A percentile compares a stretch with the other conserved stretches of the same genome.
phyloP scores from a whole-genome alignment of 2,329 filamentous ascomycete species.

The Claviceps purpurea region DNA sequence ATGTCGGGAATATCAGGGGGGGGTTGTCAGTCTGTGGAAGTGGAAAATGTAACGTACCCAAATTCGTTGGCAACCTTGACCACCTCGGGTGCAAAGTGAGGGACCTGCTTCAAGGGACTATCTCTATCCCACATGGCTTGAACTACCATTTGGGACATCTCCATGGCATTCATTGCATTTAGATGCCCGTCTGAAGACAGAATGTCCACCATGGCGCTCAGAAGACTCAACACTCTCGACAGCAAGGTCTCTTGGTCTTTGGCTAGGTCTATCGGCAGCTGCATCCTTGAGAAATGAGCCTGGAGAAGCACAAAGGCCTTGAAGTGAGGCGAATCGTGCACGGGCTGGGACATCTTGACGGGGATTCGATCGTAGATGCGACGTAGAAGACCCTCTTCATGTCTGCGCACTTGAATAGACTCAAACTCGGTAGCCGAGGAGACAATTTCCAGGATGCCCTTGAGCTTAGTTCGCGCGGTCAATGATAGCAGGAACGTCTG shows the following conservation, averaged over 20 bases:
- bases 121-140: conserved; percentile 99
- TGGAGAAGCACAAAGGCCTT: conserved; percentile 96
- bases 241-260: conserved; percentile 91
- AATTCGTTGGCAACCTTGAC: conserved; percentile 72
- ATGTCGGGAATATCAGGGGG: not conserved
- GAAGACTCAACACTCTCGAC: conserved; percentile 69
- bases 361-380: conserved; percentile 91
- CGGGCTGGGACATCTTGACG: conserved; percentile 82
- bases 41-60: conserved; percentile 38
- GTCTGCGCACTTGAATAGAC: conserved; percentile 80
- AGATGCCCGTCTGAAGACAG: conserved; percentile 90
- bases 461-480: conserved; percentile 79
- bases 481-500: conserved; percentile 93
- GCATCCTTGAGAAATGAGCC: conserved; percentile 95
- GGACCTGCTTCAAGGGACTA: conserved; percentile 92
- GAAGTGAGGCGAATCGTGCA: conserved; percentile 91
- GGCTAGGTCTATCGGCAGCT: conserved; percentile 84
- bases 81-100: conserved; percentile 75
- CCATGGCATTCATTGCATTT: conserved; percentile 97
- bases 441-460: conserved; percentile 92
- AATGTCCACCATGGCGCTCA: conserved; percentile 89
- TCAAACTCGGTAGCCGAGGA: conserved; percentile 97
- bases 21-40: not conserved
- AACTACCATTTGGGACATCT: conserved; percentile 98
- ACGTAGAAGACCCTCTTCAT: conserved; percentile 76